A percentile compares a stretch with the other conserved stretches of the same genome.
Evolutionary conservation across 2,329 filamentous ascomycete genomes (phyloP).

Genomic region (Thelonectria blattea): DNA sequence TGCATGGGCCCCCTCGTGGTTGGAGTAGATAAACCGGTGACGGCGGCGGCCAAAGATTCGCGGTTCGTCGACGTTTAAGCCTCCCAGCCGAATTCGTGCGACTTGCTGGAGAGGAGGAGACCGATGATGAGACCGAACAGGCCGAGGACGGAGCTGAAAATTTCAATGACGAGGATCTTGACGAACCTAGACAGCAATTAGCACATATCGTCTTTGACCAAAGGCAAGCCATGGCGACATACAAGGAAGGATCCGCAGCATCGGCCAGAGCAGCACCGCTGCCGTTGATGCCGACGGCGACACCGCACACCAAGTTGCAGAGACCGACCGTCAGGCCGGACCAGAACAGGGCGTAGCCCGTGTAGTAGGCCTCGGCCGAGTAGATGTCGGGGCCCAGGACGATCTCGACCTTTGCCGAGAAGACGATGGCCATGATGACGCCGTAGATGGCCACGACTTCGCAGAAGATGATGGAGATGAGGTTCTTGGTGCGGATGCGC

Average conservation of each 20-base stretch:
- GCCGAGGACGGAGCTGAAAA: constrained; percentile 96
- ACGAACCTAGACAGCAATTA: constrained; percentile 74
- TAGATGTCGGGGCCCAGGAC: constrained; percentile 70
- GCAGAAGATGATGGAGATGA: constrained; percentile 99
- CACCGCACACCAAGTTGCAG: constrained; percentile 95
- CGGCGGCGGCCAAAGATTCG: constrained; percentile 22
- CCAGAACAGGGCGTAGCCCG: constrained; percentile 96
- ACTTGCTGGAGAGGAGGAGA: constrained; percentile 84
- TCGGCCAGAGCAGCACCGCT: constrained; percentile 95
- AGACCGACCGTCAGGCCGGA: constrained; percentile 89
- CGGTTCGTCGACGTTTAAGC: constrained; percentile 30
- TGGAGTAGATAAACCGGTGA: constrained; percentile 32
- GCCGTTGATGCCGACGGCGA: constrained; percentile 97
- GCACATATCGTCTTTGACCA: constrained; percentile 5
- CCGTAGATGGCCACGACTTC: constrained; percentile 99
- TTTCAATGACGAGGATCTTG: constrained; percentile 98
- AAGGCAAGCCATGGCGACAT: constrained; percentile 47
- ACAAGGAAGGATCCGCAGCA: constrained; percentile 90
- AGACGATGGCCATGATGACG: constrained; percentile 99
- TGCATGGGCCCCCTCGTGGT: constrained; percentile 34
- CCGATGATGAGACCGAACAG: constrained; percentile 97
- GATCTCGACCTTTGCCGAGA: constrained; percentile 82
- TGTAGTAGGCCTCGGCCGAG: constrained; percentile 85
- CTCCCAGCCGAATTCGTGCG: constrained; percentile 69
- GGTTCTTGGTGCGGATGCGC: constrained; percentile 97